phyloP scores from a whole-genome alignment of 257 asterid genomes.

The Przewalskia tangutica region DNA sequence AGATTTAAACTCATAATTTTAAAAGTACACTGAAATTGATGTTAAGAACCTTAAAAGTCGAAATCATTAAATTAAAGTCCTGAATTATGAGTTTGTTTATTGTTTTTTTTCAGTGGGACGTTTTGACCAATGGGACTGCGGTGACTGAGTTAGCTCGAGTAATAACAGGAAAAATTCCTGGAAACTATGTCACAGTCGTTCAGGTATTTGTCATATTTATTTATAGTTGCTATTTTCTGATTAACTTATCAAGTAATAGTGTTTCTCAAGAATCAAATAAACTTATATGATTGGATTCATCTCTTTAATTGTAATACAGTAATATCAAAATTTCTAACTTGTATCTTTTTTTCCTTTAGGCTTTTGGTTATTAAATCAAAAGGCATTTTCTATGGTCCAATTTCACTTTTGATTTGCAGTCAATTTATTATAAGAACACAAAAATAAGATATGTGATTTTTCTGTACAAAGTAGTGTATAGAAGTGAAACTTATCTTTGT shows the following conservation, averaged over 20 bases:
- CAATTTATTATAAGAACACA: background rate
- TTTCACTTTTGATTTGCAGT: background rate
- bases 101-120: slow-evolving; percentile 51
- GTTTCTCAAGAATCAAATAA: background rate
- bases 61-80: background rate
- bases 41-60: background rate
- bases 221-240: background rate
- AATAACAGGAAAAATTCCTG: slow-evolving; percentile 43
- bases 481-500: no score
- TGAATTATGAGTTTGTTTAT: background rate
- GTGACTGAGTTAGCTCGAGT: slow-evolving; percentile 37
- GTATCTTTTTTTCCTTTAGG: background rate
- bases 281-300: background rate
- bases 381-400: background rate
- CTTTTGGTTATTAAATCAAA: background rate
- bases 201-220: slow-evolving; percentile 32
- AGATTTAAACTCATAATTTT: background rate
- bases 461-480: no score
- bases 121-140: slow-evolving; percentile 32
- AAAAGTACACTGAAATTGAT: background rate
- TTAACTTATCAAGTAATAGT: background rate
- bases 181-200: slow-evolving; percentile 41
- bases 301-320: background rate
- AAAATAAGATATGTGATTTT: background rate
- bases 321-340: background rate